Evolutionary conservation across 352 stramenopile genomes (phyloP), one percentile per base, ranked within the genome.

Genomic region (Phytophthora cactorum): DNA sequence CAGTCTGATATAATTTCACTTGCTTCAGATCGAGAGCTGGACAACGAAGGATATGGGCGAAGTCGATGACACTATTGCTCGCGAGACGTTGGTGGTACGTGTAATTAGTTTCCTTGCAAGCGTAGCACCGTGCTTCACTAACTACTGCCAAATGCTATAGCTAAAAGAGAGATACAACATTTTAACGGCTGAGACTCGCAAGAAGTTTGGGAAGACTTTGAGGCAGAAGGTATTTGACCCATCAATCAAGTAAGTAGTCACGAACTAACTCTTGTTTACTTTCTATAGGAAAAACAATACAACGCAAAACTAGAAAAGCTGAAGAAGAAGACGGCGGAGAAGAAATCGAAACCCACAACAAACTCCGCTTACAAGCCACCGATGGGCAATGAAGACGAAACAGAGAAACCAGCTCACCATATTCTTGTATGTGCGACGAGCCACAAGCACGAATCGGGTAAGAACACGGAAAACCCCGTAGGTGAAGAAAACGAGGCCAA

Each of bases 161-260:
- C 17, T 78, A 14, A 65, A 68, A 25, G 43, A 73, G 39, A 57
- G 22, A 63, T 78, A 78, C 36, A 32, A 67, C 45, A 32, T 36
- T 3, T 29, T 75, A 32, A 31, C 17, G 43, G 46, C 38, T 28
- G 49, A 57, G 38, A 66, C 49, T 7, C 66, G 62, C 34, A 64
- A 59, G 52, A 75, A 72, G 15, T 70, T 70, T 41, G 34, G n/a
- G 49, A 78, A 67, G 17, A 67, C 68, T 52, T 41, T 72, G 47
- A 17, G 9, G 45, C 56, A 72, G 22, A 78, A 75, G 58, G 70
- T 78, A 61, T 45, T 56, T 47, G 39, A 71, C 25, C 50, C 12
- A 75, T 70, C 54, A 66, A 68, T 70, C 47, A 67, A 54, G 39
- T 32, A 27, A 47, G 2, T 27, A 27, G 7, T 28, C 12, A 60